A percentile compares a stretch with the other conserved stretches of the same genome.
Evolutionary conservation across 2,329 filamentous ascomycete genomes (phyloP).

Genomic region (Cladorrhinum sp.): DNA sequence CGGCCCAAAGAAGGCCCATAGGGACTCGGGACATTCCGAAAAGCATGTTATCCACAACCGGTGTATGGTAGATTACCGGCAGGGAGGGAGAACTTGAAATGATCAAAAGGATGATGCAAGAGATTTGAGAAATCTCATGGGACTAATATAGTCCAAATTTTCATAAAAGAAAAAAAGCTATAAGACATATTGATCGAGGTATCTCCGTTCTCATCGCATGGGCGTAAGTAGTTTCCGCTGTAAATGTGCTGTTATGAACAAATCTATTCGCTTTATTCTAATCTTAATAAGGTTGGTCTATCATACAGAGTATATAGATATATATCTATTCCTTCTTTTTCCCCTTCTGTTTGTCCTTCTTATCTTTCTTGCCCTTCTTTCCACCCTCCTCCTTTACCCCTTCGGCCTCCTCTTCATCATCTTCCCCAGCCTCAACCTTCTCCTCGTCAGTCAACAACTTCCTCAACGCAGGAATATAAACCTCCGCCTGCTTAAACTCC

Average conservation of each 20-base stretch:
- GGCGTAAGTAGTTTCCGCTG: too few species aligned
- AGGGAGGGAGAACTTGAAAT: too few species aligned
- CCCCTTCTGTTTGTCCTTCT: conserved; percentile 1
- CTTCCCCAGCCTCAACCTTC: conserved; percentile 25
- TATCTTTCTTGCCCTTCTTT: conserved; percentile 7
- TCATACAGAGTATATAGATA: too few species aligned
- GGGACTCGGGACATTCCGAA: too few species aligned
- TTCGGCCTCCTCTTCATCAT: conserved; percentile 2
- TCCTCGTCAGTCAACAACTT: conserved; percentile 50
- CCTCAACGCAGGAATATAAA: conserved; percentile 58
- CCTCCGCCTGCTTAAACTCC: conserved; percentile 65
- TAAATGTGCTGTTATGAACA: too few species aligned
- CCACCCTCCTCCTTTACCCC: background rate
- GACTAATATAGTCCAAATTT: background rate
- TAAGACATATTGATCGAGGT: too few species aligned
- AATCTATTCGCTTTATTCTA: too few species aligned
- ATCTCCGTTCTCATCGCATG: too few species aligned
- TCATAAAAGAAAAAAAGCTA: background rate
- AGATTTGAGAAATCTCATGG: background rate
- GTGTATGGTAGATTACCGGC: too few species aligned
- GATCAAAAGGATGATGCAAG: too few species aligned
- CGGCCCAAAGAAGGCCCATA: background rate
- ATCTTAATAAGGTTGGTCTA: too few species aligned
- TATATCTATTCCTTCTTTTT: background rate
- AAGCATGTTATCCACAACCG: too few species aligned